Base-by-base conservation (phyloP, 352 stramenopile species). In the Elongisporangium anandrum region DNA sequence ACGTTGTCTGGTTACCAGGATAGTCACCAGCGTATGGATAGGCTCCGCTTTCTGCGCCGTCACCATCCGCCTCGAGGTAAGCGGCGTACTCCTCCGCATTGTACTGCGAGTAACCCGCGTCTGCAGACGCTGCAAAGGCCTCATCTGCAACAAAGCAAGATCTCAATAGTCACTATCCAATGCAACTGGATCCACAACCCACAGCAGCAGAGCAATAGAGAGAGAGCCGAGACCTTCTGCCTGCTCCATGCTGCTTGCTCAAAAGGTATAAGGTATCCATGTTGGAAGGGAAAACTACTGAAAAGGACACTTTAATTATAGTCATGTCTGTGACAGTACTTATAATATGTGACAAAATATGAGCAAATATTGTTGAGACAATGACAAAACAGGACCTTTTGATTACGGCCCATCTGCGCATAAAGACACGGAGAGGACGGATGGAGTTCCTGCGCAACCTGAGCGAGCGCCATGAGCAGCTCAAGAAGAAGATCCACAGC, bases 401-500 rank as follows among this genome's bases (percentile, higher is more conserved):
- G 29, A 41, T 41, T 41, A 41, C 29, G 29, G 13, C 24, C 24
- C 24, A 34, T 34, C 24, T 34, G 24, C 24, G 29, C 29, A 41
- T 13, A 15, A 8, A 41, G 29, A 41, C 29, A 15, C 29, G 29
- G 9, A 41, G 29, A 41, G 29, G 29, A 41, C 29, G 29, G 62
- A 94, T 97, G 77, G 84, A 88, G 54, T 87, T 90, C 52, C 69
- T 96, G 22, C 81, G 87, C 52, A 65, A 75, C 39, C 59, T 97
- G 10, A 66, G 80, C 52, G 83, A 74, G 56, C 81, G 74, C 61
- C 92, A 98, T 66, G 82, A 97, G 70, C 70, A 73, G 21, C 73
- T 98, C 50, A 98, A 98, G 87, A 84, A 96, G 64, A 75, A 81
- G 54, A 97, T 98, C 64, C 92, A 98, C 73, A 75, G 64, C 63